These are phyloP conservation scores for Chionographis japonica DNA, from an alignment of 106 monocot genomes.

Conservation along the genomic window DNA sequence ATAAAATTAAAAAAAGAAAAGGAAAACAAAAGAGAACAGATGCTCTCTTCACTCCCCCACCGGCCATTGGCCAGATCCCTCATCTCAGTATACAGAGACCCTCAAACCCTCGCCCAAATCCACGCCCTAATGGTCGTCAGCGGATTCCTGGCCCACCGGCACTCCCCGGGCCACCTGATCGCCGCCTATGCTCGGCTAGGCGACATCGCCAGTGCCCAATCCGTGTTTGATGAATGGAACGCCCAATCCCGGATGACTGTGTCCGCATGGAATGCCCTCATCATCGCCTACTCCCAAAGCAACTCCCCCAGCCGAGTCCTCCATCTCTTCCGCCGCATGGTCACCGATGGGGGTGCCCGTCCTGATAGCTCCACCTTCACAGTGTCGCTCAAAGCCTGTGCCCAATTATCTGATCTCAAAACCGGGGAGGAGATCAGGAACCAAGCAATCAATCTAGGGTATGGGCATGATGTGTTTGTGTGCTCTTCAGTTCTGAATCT, in stretches of 20 bases:
- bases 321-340: constrained; percentile 28
- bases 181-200: constrained; percentile 48
- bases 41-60: constrained; percentile 8
- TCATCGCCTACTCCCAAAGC: constrained; percentile 34
- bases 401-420: constrained; percentile 31
- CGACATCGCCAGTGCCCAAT: constrained; percentile 27
- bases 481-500: constrained; percentile 64
- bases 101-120: constrained; percentile 22
- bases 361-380: constrained; percentile 74
- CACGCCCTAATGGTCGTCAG: constrained; percentile 51
- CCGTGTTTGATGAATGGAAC: constrained; percentile 13
- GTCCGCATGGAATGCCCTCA: constrained; percentile 47
- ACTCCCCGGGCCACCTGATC: constrained; percentile 36
- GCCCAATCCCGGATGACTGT: constrained; percentile 10
- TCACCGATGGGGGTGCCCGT: background rate
- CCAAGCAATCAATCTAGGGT: constrained; percentile 27
- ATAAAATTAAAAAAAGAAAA: too few relatives aligned
- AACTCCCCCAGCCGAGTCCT: constrained; percentile 27
- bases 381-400: constrained; percentile 51
- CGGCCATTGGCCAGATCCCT: constrained; percentile 15
- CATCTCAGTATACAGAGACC: constrained; percentile 14
- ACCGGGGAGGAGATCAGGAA: constrained; percentile 26
- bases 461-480: constrained; percentile 51
- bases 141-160: constrained; percentile 15
- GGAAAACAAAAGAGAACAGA: background rate